These are phyloP conservation scores for Chondrus crispus DNA, from an alignment of 23 red algal species.

Conservation along the genomic window DNA sequence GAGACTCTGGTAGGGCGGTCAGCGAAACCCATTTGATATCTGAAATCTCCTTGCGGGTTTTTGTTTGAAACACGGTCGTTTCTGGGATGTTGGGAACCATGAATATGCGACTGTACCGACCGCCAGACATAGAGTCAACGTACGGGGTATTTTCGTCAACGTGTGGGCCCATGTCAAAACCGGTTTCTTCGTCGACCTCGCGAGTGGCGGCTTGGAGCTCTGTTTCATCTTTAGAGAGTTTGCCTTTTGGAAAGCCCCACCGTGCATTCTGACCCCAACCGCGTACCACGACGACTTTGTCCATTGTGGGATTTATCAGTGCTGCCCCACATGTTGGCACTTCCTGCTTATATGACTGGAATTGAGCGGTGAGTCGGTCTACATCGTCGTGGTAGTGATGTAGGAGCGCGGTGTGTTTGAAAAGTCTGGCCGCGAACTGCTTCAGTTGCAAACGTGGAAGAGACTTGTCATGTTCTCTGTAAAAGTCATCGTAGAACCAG, in stretches of 20 bases:
- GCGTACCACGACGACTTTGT: conserved; percentile 85
- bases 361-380: conserved; percentile 75
- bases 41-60: conserved; percentile 95
- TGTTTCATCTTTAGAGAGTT: conserved; percentile 86
- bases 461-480: conserved; percentile 62
- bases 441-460: conserved; percentile 69
- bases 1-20: conserved; percentile 19
- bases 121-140: conserved; percentile 38
- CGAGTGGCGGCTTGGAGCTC: conserved; percentile 65
- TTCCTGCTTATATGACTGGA: conserved; percentile 89
- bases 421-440: conserved; percentile 80
- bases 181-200: conserved; percentile 89
- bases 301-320: conserved; percentile 57
- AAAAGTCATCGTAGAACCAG: conserved; percentile 99
- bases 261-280: conserved; percentile 56
- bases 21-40: conserved; percentile 81
- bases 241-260: conserved; percentile 99
- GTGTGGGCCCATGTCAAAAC: conserved; percentile 76
- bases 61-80: conserved; percentile 65
- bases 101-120: conserved; percentile 66
- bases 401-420: conserved; percentile 69
- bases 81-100: conserved; percentile 80
- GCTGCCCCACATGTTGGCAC: conserved; percentile 89
- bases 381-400: conserved; percentile 48
- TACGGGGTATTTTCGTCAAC: conserved; percentile 32